Percentiles rank a stretch among this genome's conserved stretches.
These are phyloP conservation scores for Geranium incanum DNA, from an alignment of 441 rosid species.

Conservation along the genomic window DNA sequence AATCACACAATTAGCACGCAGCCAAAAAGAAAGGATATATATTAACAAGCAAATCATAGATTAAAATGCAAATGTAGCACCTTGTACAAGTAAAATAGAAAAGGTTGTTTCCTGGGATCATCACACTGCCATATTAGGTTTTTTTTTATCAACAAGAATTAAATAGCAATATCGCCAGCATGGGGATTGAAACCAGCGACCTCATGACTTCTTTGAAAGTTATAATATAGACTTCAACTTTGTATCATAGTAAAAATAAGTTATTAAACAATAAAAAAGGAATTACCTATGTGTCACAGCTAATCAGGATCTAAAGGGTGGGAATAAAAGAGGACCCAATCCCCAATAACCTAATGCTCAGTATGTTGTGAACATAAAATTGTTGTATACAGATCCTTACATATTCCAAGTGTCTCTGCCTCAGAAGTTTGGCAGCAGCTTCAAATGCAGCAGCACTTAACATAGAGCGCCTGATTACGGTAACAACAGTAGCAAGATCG, in stretches of 20 bases:
- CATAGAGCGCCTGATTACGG: slow-evolving; percentile 57
- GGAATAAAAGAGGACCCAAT: neutral
- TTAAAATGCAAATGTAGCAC: too few species aligned
- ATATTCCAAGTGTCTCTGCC: slow-evolving; percentile 28
- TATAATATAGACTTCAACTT: neutral
- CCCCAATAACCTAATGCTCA: neutral
- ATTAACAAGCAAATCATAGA: neutral
- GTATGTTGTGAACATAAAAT: neutral
- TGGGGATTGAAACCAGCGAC: too few species aligned
- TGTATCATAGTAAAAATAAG: neutral
- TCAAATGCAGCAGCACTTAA: slow-evolving; percentile 61
- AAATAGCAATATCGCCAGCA: too few species aligned
- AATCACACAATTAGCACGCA: neutral
- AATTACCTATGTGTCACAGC: neutral
- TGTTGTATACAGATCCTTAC: slow-evolving; percentile 27
- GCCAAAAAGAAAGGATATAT: neutral
- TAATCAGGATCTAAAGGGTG: neutral
- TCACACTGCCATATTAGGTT: too few species aligned
- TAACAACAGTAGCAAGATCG: slow-evolving; percentile 45
- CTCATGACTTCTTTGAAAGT: neutral
- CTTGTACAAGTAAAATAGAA: too few species aligned
- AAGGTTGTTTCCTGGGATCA: too few species aligned
- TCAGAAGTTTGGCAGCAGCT: slow-evolving; percentile 45
- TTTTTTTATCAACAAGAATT: too few species aligned
- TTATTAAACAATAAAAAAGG: neutral